Base-by-base conservation (phyloP, 305 asterid genomes). In the Fraxinus albicans region DNA sequence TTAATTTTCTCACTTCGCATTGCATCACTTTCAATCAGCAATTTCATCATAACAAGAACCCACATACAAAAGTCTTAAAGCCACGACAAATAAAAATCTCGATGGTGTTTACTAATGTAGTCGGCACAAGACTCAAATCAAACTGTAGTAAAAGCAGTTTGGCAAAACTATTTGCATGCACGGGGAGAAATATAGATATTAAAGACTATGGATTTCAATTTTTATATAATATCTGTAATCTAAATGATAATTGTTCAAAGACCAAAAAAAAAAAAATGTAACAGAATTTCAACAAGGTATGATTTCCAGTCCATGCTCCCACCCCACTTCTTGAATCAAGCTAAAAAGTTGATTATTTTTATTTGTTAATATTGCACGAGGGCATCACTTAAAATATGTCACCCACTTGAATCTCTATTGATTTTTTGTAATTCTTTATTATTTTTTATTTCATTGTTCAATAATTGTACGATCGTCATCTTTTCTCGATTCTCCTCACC, bases 301-400 rank as follows among this genome's bases (percentile, higher is more conserved):
- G 36, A 67, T 67, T 67, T 67, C 35, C 19, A 12, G 74, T 25
- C 19, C 38, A 67, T 13, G 38, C 35, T 8, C 73, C 34, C 15
- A 65, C 35, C 35, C 35, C 73, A 60, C 29, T 60, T 60, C 73
- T 25, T 67, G 73, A 27, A 12, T 67, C 5, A 29, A 67, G 36
- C 19, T 29, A 4, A 12, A 29, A 78, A 21, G 35, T 58, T 70
- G 44, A 27, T 50, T 74, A 78, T 25, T 25, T 25, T 75, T 80
- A 40, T 75, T 3, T 42, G 60, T 65, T 79, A 40, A 81, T 84
- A 69, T 82, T 42, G 85, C 89, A 87, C 86, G 87, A 87, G 88
- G 82, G 80, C 42, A 25, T 82, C 82, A 79, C 55, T 72, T 50
- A 60, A 53, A 60, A 34, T 82, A 82, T 82, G 81, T 75, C n/a